Base-by-base conservation (phyloP, 441 rosid genomes). In the Sinapis alba region DNA sequence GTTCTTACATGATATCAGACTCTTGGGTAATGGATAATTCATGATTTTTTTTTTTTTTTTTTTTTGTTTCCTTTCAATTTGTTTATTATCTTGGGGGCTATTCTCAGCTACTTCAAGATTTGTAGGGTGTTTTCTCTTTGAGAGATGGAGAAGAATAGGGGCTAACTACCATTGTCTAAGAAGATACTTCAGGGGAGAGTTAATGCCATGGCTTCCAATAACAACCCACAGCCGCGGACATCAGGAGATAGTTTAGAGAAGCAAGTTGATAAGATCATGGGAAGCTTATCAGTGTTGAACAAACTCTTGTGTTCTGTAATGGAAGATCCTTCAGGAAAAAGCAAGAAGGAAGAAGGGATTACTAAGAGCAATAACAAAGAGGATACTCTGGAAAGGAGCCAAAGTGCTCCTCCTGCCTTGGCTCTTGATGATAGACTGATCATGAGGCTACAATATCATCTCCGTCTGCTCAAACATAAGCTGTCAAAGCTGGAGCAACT, bases 341-440 rank as follows among this genome's bases (percentile, higher is more conserved):
- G 68, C 58, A n/a, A 47, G 6, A 15, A 65, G 41, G 3, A 16
- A 26, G 8, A 47, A 45, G 16, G 0, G 5, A 65, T 43, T 65
- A 43, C 21, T 64, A 6, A 45, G 45, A 26, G 5, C 0, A 10
- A 43, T 65, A 45, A 43, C 11, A 24, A 45, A 65, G 9, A 15
- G 2, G 38, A 0, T 2, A 47, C 13, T 27, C 0, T 66, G 10
- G 2, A 2, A 26, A 66, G 26, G 11, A 66, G 70, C 43, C 6
- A 0, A 10, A 66, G 70, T 66, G 70, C 70, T 66, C 70, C 70
- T 65, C 27, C 70, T 27, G 60, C 26, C 30, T 15, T 27, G 43
- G 5, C 59, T 27, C 58, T 3, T 65, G 43, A 66, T 50, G 59
- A 1, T 4, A 6, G 13, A 16, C 59, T 50, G 60, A 50, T 28